These are phyloP conservation scores for Sordaria brevicollis DNA, from an alignment of 495 filamentous ascomycete species.

Conservation along the genomic window DNA sequence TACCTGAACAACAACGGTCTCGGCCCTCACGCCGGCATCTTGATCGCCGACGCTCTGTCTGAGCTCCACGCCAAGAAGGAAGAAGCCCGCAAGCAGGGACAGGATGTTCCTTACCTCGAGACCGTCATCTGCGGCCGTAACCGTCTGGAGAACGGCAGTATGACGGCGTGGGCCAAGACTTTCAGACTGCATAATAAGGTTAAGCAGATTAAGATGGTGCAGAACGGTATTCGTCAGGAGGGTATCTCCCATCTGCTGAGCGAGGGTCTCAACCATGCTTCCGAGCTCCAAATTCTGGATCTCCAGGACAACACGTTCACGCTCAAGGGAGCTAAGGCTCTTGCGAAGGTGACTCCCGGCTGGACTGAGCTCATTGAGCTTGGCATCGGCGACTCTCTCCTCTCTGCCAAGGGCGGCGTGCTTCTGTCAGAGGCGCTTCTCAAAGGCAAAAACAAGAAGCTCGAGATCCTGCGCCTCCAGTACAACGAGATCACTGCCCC, in stretches of 20 bases:
- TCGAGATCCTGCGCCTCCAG: constrained; percentile 74
- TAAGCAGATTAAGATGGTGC: constrained; percentile 89
- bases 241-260: constrained; percentile 70
- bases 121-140: constrained; percentile 95
- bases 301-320: constrained; percentile 98
- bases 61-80: constrained; percentile 66
- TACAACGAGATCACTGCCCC: constrained; percentile 85
- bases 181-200: constrained; percentile 72
- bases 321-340: constrained; percentile 60
- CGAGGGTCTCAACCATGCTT: constrained; percentile 61
- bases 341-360: constrained; percentile 58
- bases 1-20: constrained; percentile 98
- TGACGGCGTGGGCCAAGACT: constrained; percentile 85
- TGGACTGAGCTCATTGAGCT: constrained; percentile 76
- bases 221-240: constrained; percentile 94
- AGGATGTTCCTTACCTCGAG: constrained; percentile 70
- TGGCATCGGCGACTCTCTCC: constrained; percentile 79
- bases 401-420: constrained; percentile 68
- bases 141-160: constrained; percentile 86
- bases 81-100: constrained; percentile 53
- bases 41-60: constrained; percentile 77
- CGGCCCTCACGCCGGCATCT: constrained; percentile 75
- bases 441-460: constrained; percentile 62
- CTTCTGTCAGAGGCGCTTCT: constrained; percentile 61
- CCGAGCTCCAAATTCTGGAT: constrained; percentile 62